A percentile compares a stretch with the other conserved stretches of the same genome.
phyloP scores from a whole-genome alignment of 1,284 basidiomycete species.

The Trichosporon faecale region DNA sequence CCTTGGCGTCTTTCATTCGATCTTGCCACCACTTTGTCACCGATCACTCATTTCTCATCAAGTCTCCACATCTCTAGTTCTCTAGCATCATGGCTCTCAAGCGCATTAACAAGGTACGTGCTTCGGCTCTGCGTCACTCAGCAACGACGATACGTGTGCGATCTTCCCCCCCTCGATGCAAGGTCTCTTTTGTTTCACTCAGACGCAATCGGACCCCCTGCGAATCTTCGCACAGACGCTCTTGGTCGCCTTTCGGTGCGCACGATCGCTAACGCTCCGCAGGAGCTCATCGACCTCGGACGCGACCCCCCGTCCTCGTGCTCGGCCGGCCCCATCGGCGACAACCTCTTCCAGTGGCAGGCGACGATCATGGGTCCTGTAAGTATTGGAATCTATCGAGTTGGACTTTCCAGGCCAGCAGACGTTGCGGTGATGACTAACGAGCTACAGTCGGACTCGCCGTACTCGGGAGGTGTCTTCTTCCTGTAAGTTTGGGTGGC shows the following conservation, averaged over 20 bases:
- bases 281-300: constrained; percentile 97
- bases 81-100: constrained; percentile 75
- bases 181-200: not conserved
- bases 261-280: constrained; percentile 31
- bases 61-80: not conserved
- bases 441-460: constrained; percentile 76
- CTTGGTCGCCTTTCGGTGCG: too few species aligned
- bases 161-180: not conserved
- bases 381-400: constrained; percentile 46
- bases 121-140: not conserved
- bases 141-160: not conserved
- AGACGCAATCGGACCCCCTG: not conserved
- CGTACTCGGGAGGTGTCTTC: constrained; percentile 93
- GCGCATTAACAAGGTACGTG: constrained; percentile 94
- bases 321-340: constrained; percentile 91
- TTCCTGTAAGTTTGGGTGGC: constrained; percentile 62
- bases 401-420: not conserved
- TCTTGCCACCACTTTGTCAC: constrained; percentile 9
- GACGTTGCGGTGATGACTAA: constrained; percentile 4
- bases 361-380: constrained; percentile 97
- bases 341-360: constrained; percentile 98
- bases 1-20: constrained; percentile 6
- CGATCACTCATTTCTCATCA: not conserved
- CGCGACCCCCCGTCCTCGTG: constrained; percentile 96
- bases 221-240: not conserved